phyloP scores from a whole-genome alignment of 2,329 filamentous ascomycete genomes.

The Pseudocercospora ulei region DNA sequence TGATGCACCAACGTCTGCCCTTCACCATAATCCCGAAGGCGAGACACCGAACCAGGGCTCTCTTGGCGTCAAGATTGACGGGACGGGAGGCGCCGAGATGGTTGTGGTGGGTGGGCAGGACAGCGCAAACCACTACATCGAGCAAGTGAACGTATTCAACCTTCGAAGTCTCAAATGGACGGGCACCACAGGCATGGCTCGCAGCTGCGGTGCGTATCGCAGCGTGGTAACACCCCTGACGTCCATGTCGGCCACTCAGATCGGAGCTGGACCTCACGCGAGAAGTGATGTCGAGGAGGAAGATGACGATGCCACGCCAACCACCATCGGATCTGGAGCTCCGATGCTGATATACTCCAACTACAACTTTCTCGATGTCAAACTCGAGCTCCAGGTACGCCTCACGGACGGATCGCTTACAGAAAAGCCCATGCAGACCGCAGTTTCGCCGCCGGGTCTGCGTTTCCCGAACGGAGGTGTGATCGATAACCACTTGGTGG shows the following conservation, averaged over 20 bases:
- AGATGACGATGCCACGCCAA: conserved; percentile 33
- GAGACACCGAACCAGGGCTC: conserved; percentile 77
- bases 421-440: conserved; percentile 80
- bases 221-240: conserved; percentile 84
- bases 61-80: conserved; percentile 81
- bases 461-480: conserved; percentile 93
- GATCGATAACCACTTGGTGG: conserved; percentile 91
- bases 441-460: conserved; percentile 79
- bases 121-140: conserved; percentile 95
- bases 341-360: conserved; percentile 97
- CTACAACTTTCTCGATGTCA: conserved; percentile 97
- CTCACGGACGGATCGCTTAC: conserved; percentile 70
- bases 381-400: conserved; percentile 83
- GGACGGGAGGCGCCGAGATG: conserved; percentile 90
- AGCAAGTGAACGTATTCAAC: conserved; percentile 98
- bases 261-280: conserved; percentile 50
- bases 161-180: conserved; percentile 92
- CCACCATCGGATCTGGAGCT: conserved; percentile 39
- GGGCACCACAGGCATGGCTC: conserved; percentile 72
- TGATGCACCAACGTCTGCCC: conserved; percentile 70
- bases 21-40: conserved; percentile 78
- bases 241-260: conserved; percentile 53
- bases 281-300: conserved; percentile 37
- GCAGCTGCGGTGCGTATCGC: conserved; percentile 91
- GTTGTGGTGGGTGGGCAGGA: conserved; percentile 94